These are phyloP conservation scores for Aureobasidium uvarum DNA, from an alignment of 2,329 filamentous ascomycete genomes.

Conservation along the genomic window DNA sequence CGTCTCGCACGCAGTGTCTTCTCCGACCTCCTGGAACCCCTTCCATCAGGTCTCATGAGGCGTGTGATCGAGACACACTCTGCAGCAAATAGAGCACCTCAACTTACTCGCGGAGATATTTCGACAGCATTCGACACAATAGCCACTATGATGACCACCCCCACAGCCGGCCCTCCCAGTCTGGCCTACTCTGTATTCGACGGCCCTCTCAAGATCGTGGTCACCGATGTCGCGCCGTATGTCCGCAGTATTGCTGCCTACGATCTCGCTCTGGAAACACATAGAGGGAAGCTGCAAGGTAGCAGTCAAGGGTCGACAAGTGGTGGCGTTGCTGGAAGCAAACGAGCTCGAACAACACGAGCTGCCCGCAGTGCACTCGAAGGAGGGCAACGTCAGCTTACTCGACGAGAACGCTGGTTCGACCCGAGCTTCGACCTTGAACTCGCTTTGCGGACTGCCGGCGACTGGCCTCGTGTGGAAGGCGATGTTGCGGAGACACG, in stretches of 20 bases:
- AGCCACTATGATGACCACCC: constrained; percentile 42
- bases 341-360: constrained; percentile 68
- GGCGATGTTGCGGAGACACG: constrained; percentile 1
- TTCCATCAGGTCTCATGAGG: constrained; percentile 30
- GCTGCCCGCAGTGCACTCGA: constrained; percentile 75
- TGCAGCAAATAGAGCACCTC: constrained; percentile 35
- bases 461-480: constrained; percentile 40
- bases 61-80: constrained; percentile 22
- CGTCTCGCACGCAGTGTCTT: constrained; percentile 30
- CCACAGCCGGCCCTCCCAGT: constrained; percentile 35
- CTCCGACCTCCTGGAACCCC: constrained; percentile 30
- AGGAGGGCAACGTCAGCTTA: constrained; percentile 63
- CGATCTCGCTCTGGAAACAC: constrained; percentile 68
- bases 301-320: constrained; percentile 35
- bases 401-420: constrained; percentile 72
- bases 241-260: constrained; percentile 80
- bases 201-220: constrained; percentile 63
- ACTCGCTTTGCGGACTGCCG: constrained; percentile 63
- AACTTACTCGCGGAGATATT: constrained; percentile 42
- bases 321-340: constrained; percentile 35
- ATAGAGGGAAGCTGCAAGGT: constrained; percentile 62
- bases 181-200: constrained; percentile 75
- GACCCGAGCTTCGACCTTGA: constrained; percentile 57
- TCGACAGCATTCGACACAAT: constrained; percentile 54
- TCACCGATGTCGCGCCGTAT: constrained; percentile 80